Conservation (phyloP, 768 basidiomycete species). For the Saitozyma sp. region DNA sequence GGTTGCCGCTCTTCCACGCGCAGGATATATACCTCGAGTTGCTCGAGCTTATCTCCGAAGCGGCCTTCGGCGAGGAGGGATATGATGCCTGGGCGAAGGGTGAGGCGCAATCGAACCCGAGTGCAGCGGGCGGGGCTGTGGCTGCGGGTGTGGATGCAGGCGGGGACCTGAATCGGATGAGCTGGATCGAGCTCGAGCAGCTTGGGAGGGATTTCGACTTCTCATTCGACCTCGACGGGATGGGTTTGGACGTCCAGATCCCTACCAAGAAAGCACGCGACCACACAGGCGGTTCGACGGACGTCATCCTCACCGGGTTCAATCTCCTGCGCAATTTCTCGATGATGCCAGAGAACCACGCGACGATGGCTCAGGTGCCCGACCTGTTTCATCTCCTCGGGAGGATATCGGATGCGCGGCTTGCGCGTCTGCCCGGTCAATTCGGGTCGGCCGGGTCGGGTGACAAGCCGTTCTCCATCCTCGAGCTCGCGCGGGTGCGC, state of each 20-base stretch:
- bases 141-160: slow-evolving; percentile 33
- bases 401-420: slow-evolving; percentile 62
- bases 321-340: slow-evolving; percentile 87
- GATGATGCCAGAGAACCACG: slow-evolving; percentile 68
- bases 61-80: slow-evolving; percentile 62
- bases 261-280: slow-evolving; percentile 7
- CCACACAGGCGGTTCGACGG: slow-evolving; percentile 67
- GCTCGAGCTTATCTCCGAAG: slow-evolving; percentile 80
- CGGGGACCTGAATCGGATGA: slow-evolving; percentile 62
- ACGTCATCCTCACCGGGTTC: slow-evolving; percentile 66
- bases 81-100: slow-evolving; percentile 40
- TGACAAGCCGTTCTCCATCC: slow-evolving; percentile 66
- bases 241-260: slow-evolving; percentile 2
- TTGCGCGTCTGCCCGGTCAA: slow-evolving; percentile 24
- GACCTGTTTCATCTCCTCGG: slow-evolving; percentile 68
- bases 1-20: slow-evolving; percentile 63
- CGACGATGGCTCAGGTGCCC: slow-evolving; percentile 66
- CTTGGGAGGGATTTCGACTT: slow-evolving; percentile 58
- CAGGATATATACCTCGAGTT: slow-evolving; percentile 80
- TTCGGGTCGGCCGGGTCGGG: slow-evolving; percentile 5
- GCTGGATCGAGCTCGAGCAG: slow-evolving; percentile 64
- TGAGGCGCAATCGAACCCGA: slow-evolving; percentile 20
- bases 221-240: slow-evolving; percentile 52
- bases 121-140: slow-evolving; percentile 3
- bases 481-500: slow-evolving; percentile 70